phyloP scores from a whole-genome alignment of 805 yeast genomes.

The Kuraishia borneana region DNA sequence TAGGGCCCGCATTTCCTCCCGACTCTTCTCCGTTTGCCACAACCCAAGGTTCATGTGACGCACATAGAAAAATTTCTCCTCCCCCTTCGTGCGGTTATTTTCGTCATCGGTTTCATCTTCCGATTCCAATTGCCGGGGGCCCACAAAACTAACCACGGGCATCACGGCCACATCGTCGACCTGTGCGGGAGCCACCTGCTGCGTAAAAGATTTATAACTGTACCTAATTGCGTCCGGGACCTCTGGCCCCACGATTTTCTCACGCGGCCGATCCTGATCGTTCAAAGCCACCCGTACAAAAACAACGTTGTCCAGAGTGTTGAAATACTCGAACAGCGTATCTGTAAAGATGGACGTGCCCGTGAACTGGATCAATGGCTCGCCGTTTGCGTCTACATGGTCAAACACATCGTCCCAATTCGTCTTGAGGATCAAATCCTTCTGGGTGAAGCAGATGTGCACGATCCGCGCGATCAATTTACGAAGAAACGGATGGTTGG shows the following conservation, averaged over 20 bases:
- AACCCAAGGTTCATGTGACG: slow-evolving; percentile 1
- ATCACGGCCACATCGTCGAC: slow-evolving; percentile 5
- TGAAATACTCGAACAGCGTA: slow-evolving; percentile 20
- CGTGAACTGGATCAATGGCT: slow-evolving; percentile 18
- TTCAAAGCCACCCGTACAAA: slow-evolving; percentile 7
- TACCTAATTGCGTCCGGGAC: neutral
- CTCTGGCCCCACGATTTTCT: slow-evolving; percentile 5
- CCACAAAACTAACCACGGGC: slow-evolving; percentile 18
- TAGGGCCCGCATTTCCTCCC: neutral
- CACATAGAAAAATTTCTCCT: neutral
- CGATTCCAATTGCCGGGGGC: slow-evolving; percentile 18
- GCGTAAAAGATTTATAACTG: slow-evolving; percentile 1
- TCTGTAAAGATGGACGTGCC: slow-evolving; percentile 23
- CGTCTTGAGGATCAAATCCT: slow-evolving; percentile 10
- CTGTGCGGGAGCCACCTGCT: slow-evolving; percentile 1
- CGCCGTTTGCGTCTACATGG: slow-evolving; percentile 21
- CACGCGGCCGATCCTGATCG: neutral
- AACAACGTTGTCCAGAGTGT: slow-evolving; percentile 9
- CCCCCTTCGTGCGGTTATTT: neutral
- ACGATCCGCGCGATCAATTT: slow-evolving; percentile 20
- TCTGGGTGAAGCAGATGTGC: slow-evolving; percentile 14
- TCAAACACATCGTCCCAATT: slow-evolving; percentile 18
- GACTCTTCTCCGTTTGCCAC: slow-evolving; percentile 1
- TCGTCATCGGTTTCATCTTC: slow-evolving; percentile 4
- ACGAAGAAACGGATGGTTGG: slow-evolving; percentile 22